Evolutionary conservation across 208 protist species (phyloP).

Genomic region (Leishmania lainsoni): DNA sequence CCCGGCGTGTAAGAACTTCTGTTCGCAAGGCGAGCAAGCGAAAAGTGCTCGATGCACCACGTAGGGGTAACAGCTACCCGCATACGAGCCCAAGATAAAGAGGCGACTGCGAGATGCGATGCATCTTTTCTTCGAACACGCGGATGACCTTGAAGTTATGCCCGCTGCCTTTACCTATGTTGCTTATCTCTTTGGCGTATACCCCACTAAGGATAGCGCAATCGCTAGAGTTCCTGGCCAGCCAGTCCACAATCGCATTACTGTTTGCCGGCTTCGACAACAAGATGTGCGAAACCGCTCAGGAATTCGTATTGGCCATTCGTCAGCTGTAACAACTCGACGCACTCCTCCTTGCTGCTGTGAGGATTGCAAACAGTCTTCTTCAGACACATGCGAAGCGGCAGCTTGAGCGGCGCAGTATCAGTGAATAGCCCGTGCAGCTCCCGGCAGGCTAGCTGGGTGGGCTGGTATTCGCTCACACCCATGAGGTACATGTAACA

Average conservation of each 20-base stretch:
- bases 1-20: neutral
- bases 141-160: too few species aligned
- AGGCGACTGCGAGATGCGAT: too few species aligned
- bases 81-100: too few species aligned
- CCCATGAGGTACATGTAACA: slow-evolving; percentile 82
- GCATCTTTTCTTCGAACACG: too few species aligned
- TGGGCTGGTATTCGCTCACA: slow-evolving; percentile 59
- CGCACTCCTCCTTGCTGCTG: slow-evolving; percentile 79
- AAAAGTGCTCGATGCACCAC: too few species aligned
- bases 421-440: slow-evolving; percentile 72
- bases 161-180: too few species aligned
- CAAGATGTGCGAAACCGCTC: slow-evolving; percentile 70
- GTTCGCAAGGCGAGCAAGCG: too few species aligned
- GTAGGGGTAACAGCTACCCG: too few species aligned
- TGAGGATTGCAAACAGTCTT: slow-evolving; percentile 86
- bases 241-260: slow-evolving; percentile 80
- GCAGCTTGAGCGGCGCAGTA: slow-evolving; percentile 49
- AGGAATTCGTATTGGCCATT: slow-evolving; percentile 58
- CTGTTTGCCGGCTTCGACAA: slow-evolving; percentile 69
- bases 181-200: too few species aligned
- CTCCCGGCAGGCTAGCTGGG: slow-evolving; percentile 57
- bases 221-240: slow-evolving; percentile 63
- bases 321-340: slow-evolving; percentile 65
- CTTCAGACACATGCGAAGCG: slow-evolving; percentile 80
- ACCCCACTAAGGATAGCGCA: slow-evolving; percentile 1